Percentiles rank a stretch among this genome's conserved stretches.
These are phyloP conservation scores for Plasmodium ovale DNA, from an alignment of 169 alveolate species.

Conservation along the genomic window DNA sequence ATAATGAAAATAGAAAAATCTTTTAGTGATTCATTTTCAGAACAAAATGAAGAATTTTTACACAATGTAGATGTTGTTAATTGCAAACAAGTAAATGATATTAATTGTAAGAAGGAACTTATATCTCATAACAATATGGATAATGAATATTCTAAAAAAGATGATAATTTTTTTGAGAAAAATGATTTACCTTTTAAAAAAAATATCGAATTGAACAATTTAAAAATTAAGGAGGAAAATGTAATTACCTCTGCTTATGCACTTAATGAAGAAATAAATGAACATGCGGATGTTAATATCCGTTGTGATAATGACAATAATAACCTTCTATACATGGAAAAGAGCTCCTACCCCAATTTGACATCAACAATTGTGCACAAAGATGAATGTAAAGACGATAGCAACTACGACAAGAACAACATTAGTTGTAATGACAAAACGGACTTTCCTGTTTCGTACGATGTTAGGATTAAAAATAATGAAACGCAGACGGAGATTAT, in stretches of 20 bases:
- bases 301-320: background rate
- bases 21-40: background rate
- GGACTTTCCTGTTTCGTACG: too few species aligned
- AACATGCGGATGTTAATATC: background rate
- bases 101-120: too few species aligned
- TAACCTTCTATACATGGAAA: too few species aligned
- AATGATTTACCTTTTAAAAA: background rate
- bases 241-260: background rate
- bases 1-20: conserved; percentile 27
- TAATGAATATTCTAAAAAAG: background rate
- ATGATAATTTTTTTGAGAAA: background rate
- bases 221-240: background rate
- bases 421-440: too few species aligned
- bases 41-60: conserved; percentile 13
- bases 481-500: background rate
- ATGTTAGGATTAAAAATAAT: too few species aligned
- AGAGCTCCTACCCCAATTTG: background rate
- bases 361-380: background rate
- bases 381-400: background rate
- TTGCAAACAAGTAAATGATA: background rate
- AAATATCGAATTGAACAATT: background rate
- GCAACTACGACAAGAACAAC: too few species aligned
- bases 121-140: too few species aligned
- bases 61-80: background rate
- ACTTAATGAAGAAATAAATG: background rate